Evolutionary conservation across 2,329 filamentous ascomycete species (phyloP), one percentile per base, ranked within the genome.

Genomic region (Fusarium zealandicum): DNA sequence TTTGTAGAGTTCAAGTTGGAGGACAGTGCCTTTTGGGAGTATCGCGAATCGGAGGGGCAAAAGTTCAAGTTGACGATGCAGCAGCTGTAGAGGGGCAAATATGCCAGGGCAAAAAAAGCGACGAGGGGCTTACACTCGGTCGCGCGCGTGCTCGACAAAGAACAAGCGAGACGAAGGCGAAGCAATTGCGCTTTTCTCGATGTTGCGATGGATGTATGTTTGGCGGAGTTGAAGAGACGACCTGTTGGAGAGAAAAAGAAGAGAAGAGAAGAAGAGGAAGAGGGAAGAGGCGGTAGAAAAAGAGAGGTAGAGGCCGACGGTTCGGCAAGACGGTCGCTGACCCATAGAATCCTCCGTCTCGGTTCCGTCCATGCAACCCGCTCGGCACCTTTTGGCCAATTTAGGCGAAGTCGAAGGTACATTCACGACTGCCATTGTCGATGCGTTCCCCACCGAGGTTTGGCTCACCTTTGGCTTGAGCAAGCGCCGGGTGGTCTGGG

Each of bases 301-400:
- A 46, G 44, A 56, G 53, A 17, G 32, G 31, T 42, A 56, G 38
- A 57, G 49, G 49, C 57, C 65, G 57, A 56, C 43, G 61, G 40
- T 62, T 67, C 64, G 64, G 64, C 32, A 67, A 60, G 54, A 55
- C 47, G 61, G 59, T 49, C 44, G 49, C 47, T 63, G 60, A 51
- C 64, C 64, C 63, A 66, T 51, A 56, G 39, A 65, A 60, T 57
- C 38, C 47, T 63, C 59, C 56, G 59, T 63, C 51, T 57, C 59
- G 50, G 51, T 62, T 63, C 59, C 59, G 47, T 63, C 49, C 32
- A 33, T 39, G 18, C 27, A 51, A 59, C 59, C 59, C 59, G 50
- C 59, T 62, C 59, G 50, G 43, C 54, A 16, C 59, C 36, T 41
- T 37, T 57, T 57, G 42, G 39, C 60, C 45, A 31, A 43, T 61